phyloP scores from a whole-genome alignment of 176 grass and related monocot genomes.

The Guadua angustifolia region DNA sequence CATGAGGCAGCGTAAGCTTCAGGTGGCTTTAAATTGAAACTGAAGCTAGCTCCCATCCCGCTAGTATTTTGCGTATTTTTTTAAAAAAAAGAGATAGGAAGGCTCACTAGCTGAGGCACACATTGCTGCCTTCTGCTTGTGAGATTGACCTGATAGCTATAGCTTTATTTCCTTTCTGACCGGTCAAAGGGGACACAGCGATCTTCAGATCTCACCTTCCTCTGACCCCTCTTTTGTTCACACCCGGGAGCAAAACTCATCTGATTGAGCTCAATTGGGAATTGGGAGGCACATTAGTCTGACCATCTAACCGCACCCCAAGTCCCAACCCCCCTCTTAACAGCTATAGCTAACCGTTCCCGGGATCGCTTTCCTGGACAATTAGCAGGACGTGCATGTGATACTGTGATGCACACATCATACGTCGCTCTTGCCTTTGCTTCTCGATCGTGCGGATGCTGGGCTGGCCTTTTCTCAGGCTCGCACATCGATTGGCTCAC shows the following conservation, averaged over 20 bases:
- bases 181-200: not conserved
- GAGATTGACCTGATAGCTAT: not conserved
- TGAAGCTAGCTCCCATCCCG: not conserved
- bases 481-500: not conserved
- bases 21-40: not conserved
- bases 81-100: not conserved
- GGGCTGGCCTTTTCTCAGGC: not conserved
- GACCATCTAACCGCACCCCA: not conserved
- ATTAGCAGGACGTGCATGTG: not conserved
- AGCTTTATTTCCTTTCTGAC: not conserved
- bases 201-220: constrained; percentile 10
- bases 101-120: not conserved
- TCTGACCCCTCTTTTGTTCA: constrained; percentile 23
- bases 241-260: not conserved
- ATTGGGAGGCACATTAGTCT: not conserved
- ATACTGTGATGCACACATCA: not conserved
- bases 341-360: not conserved
- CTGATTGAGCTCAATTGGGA: not conserved
- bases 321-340: too few relatives aligned
- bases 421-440: not conserved
- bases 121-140: not conserved
- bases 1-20: not conserved
- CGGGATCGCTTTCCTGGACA: not conserved
- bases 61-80: too few relatives aligned
- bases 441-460: too few relatives aligned